Evolutionary conservation across 345 rosid genomes (phyloP), one percentile per base, ranked within the genome.

Genomic region (Brassica nigra): DNA sequence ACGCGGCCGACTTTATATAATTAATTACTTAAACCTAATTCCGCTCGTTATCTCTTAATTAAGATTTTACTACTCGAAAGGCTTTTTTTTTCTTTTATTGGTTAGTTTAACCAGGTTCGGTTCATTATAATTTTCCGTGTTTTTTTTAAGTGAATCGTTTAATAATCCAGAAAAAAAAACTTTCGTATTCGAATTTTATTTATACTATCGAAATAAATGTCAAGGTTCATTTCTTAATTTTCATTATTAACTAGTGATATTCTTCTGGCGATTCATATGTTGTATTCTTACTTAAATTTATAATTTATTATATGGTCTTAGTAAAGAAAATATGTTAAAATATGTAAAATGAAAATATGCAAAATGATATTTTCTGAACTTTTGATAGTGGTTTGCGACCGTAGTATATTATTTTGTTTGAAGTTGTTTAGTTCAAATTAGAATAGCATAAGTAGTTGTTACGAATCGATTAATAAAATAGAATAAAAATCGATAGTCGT

Each of bases 1-100:
- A 23, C 27, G 69, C 71, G 66, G 59, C 66, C 64, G 82, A 79
- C 58, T 8, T 54, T 54, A 9, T 14, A 23, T 66, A 12, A 27
- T 57, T 15, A 2, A 37, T 14, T 66, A 31, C 23, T 69, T 68
- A 44, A 39, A 49, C 57, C 57, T 49, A 49, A 49, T 14, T 14
- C 0, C 55, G 8, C 57, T 52, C 57, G 2, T n/a, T n/a, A 2
- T 52, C 57, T 75, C 18, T 14, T 47, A 33, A 33, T 64, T 20
- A 27, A 37, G 7, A 58, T 74, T 52, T 42, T 31, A 30, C 57
- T 42, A 52, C 57, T 63, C 4, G 11, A 2, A 54, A 16, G 10
- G 27, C 1, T 49, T 42, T 62, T 2, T 15, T 29, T 63, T 1
- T 63, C n/a, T n/a, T n/a, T 42, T 33, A 16, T 59, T 2, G 15